Base-by-base conservation (phyloP, 1,139 yeast genomes). In the Hyphopichia khmerensis region DNA sequence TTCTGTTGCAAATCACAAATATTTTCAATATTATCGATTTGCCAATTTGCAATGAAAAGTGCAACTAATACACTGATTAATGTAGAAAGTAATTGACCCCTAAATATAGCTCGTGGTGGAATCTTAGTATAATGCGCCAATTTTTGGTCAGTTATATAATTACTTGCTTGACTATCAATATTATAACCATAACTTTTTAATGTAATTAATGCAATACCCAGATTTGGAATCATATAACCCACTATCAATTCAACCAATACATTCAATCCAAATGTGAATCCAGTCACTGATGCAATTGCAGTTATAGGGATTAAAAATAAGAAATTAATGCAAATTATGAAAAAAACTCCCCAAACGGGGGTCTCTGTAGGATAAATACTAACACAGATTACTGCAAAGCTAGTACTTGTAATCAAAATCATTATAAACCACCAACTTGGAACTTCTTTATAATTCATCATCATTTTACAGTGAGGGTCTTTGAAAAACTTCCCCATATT, bases 391-490 rank as follows among this genome's bases (percentile, higher is more conserved):
- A 69, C 44, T 1, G 73, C 75, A 51, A 64, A 65, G 9, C 47
- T 13, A 0, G 65, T 64, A 39, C 72, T 67, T 2, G 52, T 46
- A 4, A 57, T 36, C 33, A 69, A 52, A 14, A 69, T 65, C 18
- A 52, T 35, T 38, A 68, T 47, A 43, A 69, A 69, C 75, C 74
- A 68, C 65, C 64, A 61, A 43, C 65, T 66, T 4, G 75, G 75
- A n/a, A 69, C 73, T 42, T 69, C 75, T 4, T 61, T 59, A 45
- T 69, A 69, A 10, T 47, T 47, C 10, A 64, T 42, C 75, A 69
- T 69, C 75, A 69, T 69, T 41, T 53, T 56, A 47, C 74, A 68
- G 45, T 69, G 75, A 0, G 73, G 72, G 44, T 69, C 75, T 4
- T 62, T 47, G 1, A 45, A 40, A 42, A 58, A 64, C 19, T 58